phyloP scores from a whole-genome alignment of 805 yeast species.

The Candida bentonensis region DNA sequence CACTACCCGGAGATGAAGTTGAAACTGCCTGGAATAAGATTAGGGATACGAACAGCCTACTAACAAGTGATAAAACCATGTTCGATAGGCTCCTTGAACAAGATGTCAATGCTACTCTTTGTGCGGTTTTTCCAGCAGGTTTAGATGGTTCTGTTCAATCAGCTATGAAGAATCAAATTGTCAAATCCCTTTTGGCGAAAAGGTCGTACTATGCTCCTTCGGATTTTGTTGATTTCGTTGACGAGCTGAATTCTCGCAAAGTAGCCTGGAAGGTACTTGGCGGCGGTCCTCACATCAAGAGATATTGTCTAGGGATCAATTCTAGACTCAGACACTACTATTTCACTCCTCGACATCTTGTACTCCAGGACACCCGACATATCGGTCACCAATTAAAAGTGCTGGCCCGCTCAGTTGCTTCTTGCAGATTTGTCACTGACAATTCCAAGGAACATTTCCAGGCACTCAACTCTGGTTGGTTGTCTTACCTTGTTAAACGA shows the following conservation, averaged over 20 bases:
- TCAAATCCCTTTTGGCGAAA: neutral
- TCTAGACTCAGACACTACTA: neutral
- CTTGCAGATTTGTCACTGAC: neutral
- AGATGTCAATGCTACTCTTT: neutral
- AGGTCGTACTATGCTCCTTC: neutral
- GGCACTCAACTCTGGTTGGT: neutral
- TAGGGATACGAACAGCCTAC: neutral
- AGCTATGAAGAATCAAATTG: neutral
- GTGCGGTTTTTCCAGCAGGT: neutral
- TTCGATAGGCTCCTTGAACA: neutral
- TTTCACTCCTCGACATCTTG: neutral
- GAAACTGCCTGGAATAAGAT: neutral
- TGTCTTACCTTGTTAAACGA: no score
- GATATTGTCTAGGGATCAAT: neutral
- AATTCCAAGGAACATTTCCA: neutral
- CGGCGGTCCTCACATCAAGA: neutral
- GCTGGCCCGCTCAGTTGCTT: no score
- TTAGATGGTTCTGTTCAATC: neutral
- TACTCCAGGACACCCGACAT: no score
- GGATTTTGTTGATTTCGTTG: neutral
- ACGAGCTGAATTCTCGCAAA: neutral
- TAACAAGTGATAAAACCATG: neutral
- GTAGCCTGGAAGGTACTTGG: neutral
- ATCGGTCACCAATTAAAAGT: no score
- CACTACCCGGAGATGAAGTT: neutral